Conservation (phyloP, 2,329 filamentous ascomycete species). For the Penicillium decumbens region DNA sequence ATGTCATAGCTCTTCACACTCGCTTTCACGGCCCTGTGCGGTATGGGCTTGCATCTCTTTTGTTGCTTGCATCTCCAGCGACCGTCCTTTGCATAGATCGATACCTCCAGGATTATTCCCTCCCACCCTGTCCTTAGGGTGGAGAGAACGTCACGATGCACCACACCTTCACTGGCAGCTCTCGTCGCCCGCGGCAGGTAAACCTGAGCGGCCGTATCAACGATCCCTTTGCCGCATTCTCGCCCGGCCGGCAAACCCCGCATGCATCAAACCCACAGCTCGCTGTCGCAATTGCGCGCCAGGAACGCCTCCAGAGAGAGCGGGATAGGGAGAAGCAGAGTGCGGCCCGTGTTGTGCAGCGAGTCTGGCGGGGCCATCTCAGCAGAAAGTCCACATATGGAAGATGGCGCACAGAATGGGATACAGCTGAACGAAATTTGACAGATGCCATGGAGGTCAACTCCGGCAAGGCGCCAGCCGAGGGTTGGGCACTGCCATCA, state of each 20-base stretch:
- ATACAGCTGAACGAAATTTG: conserved; percentile 51
- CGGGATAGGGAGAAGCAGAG: conserved; percentile 72
- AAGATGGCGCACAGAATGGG: conserved; percentile 58
- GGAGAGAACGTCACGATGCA: conserved; percentile 59
- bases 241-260: conserved; percentile 53
- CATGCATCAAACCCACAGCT: conserved; percentile 63
- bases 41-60: conserved; percentile 21
- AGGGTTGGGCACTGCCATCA: conserved; percentile 5
- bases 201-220: conserved; percentile 81
- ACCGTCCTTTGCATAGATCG: conserved; percentile 2
- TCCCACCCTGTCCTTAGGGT: conserved; percentile 4
- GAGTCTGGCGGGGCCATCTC: conserved; percentile 73
- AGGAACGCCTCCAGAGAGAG: conserved; percentile 75
- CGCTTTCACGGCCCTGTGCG: conserved; percentile 6
- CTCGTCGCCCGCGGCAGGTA: conserved; percentile 80
- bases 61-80: conserved; percentile 13
- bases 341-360: conserved; percentile 70
- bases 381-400: conserved; percentile 57
- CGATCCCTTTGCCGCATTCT: conserved; percentile 68
- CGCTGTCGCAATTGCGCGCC: conserved; percentile 78
- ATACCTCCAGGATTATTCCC: conserved; percentile 1
- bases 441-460: conserved; percentile 23
- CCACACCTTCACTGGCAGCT: conserved; percentile 82
- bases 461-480: neutral
- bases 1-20: conserved; percentile 27